These are phyloP conservation scores for Xylariaceae sp. DNA, from an alignment of 2,329 filamentous ascomycete genomes.

Conservation along the genomic window DNA sequence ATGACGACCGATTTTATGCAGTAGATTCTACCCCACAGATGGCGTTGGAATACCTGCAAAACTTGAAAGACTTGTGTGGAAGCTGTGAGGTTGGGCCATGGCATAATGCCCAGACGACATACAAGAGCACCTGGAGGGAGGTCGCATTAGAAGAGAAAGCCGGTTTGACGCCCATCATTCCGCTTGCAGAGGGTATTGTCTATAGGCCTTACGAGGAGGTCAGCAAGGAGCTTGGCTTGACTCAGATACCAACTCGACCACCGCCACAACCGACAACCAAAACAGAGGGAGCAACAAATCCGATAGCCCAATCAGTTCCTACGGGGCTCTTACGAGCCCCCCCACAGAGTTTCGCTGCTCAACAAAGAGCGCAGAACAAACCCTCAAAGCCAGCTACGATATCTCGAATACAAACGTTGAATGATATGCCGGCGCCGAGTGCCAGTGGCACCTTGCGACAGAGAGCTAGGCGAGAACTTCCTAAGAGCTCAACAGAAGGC, in stretches of 20 bases:
- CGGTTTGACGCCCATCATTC: conserved; percentile 67
- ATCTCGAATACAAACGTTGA: conserved; percentile 41
- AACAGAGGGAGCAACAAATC: conserved; percentile 44
- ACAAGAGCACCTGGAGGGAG: conserved; percentile 68
- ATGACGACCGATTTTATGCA: conserved; percentile 63
- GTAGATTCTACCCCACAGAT: conserved; percentile 52
- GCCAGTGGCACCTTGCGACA: conserved; percentile 39
- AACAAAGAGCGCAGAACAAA: conserved; percentile 64
- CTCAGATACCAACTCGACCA: conserved; percentile 40
- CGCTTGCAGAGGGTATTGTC: conserved; percentile 65
- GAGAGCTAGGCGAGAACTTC: conserved; percentile 37
- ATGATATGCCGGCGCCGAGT: conserved; percentile 40
- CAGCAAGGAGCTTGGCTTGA: conserved; percentile 57
- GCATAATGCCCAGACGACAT: conserved; percentile 52
- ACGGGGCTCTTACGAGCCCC: conserved; percentile 57
- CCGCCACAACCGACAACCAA: conserved; percentile 41
- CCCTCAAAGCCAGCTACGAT: conserved; percentile 42
- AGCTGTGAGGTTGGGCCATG: conserved; percentile 66
- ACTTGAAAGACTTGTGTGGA: conserved; percentile 62
- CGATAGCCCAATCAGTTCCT: conserved; percentile 43
- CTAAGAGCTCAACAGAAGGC: conserved; percentile 35
- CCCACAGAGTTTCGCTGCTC: conserved; percentile 70
- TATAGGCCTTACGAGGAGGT: conserved; percentile 70
- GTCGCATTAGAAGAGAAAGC: conserved; percentile 72
- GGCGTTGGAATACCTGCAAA: conserved; percentile 54